A percentile compares a stretch with the other conserved stretches of the same genome.
These are phyloP conservation scores for slime mould (Dictyostelium discoideum) DNA, from an alignment of 78 protist genomes.

Conservation along the genomic window dicty_2.7 NC_007091.3:1430001-1430500, in stretches of 20 bases:
- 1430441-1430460: neutral
- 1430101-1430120: neutral
- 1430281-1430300: neutral
- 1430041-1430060: neutral
- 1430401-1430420: neutral
- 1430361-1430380: neutral
- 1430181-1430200: neutral
- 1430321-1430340: neutral
- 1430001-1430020: neutral
- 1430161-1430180: neutral
- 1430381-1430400: neutral
- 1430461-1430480: neutral
- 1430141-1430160: neutral
- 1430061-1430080: too few species aligned
- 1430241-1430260: neutral
- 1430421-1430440: too few species aligned
- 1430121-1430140: neutral
- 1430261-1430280: too few species aligned
- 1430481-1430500: neutral
- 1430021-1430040: neutral
- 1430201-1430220: neutral
- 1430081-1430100: too few species aligned
- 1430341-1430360: neutral
- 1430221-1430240: neutral
- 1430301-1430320: neutral